phyloP scores from a whole-genome alignment of 1,139 yeast genomes.

The Magnusiomyces sp. region DNA sequence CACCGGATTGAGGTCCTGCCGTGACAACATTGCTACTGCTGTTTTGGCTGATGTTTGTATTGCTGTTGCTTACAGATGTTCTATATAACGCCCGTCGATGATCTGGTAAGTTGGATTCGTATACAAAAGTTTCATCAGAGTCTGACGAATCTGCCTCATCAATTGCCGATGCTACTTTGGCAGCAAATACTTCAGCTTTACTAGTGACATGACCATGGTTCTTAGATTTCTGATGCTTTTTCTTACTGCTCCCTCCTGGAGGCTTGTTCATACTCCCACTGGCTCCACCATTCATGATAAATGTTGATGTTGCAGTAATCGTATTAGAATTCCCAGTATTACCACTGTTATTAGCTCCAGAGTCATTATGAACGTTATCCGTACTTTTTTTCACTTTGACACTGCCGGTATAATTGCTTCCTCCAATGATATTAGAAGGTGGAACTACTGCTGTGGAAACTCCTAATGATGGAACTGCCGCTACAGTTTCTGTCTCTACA shows the following conservation, averaged over 20 bases:
- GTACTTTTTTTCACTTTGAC: slow-evolving; percentile 27
- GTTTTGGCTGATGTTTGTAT: background rate
- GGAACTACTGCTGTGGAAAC: slow-evolving; percentile 23
- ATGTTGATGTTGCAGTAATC: slow-evolving; percentile 11
- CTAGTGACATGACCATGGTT: slow-evolving; percentile 25
- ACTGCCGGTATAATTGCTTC: slow-evolving; percentile 4
- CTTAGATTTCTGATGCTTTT: slow-evolving; percentile 16
- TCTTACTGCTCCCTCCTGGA: slow-evolving; percentile 13
- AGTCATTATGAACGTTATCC: slow-evolving; percentile 24
- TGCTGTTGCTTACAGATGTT: background rate
- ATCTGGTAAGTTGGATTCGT: slow-evolving; percentile 48
- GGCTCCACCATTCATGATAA: too few species aligned
- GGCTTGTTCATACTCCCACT: too few species aligned
- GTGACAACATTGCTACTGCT: background rate
- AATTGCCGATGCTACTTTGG: slow-evolving; percentile 86
- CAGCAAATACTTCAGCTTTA: slow-evolving; percentile 89
- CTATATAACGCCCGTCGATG: slow-evolving; percentile 1
- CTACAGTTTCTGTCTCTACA: slow-evolving; percentile 38
- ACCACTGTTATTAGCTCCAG: slow-evolving; percentile 6
- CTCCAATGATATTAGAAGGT: background rate
- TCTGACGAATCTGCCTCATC: slow-evolving; percentile 83
- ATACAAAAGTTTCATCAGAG: slow-evolving; percentile 89
- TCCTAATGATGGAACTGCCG: slow-evolving; percentile 32
- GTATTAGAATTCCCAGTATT: slow-evolving; percentile 12
- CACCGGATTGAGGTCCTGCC: background rate